Evolutionary conservation across 148 eudicot species (phyloP).

Genomic region (Vaccinium macrocarpon): DNA sequence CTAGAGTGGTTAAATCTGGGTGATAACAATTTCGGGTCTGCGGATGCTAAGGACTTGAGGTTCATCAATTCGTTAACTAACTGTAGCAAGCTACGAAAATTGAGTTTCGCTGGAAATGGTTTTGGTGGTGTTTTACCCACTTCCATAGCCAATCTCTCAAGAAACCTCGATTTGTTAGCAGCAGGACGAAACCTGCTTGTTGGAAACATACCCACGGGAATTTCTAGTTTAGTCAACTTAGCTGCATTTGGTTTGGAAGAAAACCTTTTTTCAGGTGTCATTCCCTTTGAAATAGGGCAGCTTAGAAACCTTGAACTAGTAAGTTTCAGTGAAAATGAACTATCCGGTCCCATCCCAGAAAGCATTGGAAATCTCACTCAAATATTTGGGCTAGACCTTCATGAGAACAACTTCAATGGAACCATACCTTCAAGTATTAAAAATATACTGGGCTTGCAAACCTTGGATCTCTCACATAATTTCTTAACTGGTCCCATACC

Average conservation of each 20-base stretch:
- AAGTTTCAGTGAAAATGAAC: neutral
- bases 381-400: neutral
- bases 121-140: constrained; percentile 19
- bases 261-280: constrained; percentile 2
- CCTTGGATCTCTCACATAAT: constrained; percentile 16
- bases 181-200: neutral
- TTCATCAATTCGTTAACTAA: neutral
- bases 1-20: neutral
- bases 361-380: constrained; percentile 16
- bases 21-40: neutral
- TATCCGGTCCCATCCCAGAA: constrained; percentile 15
- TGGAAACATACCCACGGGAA: constrained; percentile 8
- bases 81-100: neutral
- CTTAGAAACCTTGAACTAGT: constrained; percentile 4
- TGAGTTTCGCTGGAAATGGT: neutral
- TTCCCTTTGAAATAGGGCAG: constrained; percentile 22
- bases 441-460: constrained; percentile 8
- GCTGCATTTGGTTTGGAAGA: neutral
- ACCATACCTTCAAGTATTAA: constrained; percentile 22
- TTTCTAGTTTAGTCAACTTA: constrained; percentile 17
- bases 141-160: constrained; percentile 16
- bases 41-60: neutral
- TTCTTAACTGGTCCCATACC: constrained; percentile 17
- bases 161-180: neutral
- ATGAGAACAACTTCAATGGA: constrained; percentile 16